Evolutionary conservation across 441 rosid species (phyloP).

Genomic region (Aleurites moluccanus): DNA sequence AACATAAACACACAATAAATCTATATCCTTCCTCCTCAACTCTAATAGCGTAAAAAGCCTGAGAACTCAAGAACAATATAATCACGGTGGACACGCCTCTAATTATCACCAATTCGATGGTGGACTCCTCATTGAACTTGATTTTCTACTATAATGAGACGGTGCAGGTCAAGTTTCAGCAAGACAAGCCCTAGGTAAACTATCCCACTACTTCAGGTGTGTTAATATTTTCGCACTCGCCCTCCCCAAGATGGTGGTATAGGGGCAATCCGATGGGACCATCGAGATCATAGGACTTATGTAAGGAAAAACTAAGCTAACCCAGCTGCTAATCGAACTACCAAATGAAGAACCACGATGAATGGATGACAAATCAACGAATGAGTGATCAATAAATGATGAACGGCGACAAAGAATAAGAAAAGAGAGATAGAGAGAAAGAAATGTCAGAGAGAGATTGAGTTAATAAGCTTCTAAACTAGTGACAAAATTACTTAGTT

Average conservation of each 20-base stretch:
- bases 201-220: conserved; percentile 95
- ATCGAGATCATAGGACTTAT: conserved; percentile 99
- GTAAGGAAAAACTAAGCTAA: too few relatives aligned
- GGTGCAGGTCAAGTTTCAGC: too few relatives aligned
- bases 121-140: conserved; percentile 53
- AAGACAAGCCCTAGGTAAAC: conserved; percentile 88
- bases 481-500: too few relatives aligned
- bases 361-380: too few relatives aligned
- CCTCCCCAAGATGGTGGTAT: conserved; percentile 96
- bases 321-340: too few relatives aligned
- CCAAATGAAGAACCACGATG: too few relatives aligned
- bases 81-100: conserved; percentile 47
- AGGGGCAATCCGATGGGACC: conserved; percentile 98
- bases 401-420: too few relatives aligned
- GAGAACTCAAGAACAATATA: conserved; percentile 96
- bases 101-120: conserved; percentile 20
- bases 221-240: conserved; percentile 98
- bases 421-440: too few relatives aligned
- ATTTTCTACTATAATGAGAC: conserved; percentile 85
- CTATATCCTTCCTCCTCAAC: conserved; percentile 45
- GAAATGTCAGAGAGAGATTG: too few relatives aligned
- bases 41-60: conserved; percentile 80
- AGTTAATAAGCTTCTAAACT: too few relatives aligned
- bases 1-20: conserved; percentile 52
- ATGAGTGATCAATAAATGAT: too few relatives aligned